Conservation (phyloP, 495 filamentous ascomycete genomes). For the Patellaria atrata region DNA sequence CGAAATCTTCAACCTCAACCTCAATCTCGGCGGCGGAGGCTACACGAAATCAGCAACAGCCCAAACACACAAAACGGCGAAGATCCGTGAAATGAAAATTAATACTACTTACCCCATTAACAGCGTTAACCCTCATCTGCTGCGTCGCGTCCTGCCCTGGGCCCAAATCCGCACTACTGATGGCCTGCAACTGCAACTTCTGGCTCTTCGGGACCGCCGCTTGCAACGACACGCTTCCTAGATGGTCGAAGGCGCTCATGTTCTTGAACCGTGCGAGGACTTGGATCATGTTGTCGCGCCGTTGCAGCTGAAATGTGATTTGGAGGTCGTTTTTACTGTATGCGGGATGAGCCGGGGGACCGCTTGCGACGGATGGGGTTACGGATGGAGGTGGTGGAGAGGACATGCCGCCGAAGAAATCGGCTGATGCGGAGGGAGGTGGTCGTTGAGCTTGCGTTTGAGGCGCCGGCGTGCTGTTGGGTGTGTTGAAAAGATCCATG, state of each 20-base stretch:
- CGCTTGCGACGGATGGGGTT: conserved; percentile 22
- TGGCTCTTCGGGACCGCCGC: conserved; percentile 94
- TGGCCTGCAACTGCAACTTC: conserved; percentile 75
- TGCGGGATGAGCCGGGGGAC: conserved; percentile 41
- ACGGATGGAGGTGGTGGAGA: conserved; percentile 36
- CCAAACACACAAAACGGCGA: no score
- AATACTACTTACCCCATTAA: conserved; percentile 65
- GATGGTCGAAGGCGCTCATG: conserved; percentile 42
- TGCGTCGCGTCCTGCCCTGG: conserved; percentile 74
- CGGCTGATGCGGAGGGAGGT: conserved; percentile 30
- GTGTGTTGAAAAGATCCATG: conserved; percentile 69
- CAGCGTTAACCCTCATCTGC: conserved; percentile 65
- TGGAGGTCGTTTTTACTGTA: conserved; percentile 77
- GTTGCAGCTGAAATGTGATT: conserved; percentile 67
- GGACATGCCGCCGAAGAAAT: conserved; percentile 31
- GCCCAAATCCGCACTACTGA: conserved; percentile 62
- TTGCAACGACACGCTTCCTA: conserved; percentile 66
- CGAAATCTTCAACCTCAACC: conserved; percentile 71
- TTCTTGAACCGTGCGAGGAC: conserved; percentile 76
- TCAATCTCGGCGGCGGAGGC: conserved; percentile 54
- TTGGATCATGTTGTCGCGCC: conserved; percentile 59
- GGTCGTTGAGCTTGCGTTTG: conserved; percentile 22
- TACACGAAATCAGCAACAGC: conserved; percentile 25
- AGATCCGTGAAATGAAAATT: conserved; percentile 1
- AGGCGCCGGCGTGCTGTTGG: conserved; percentile 18